Base-by-base conservation (phyloP, 345 rosid genomes). In the Salix dunnii region DNA sequence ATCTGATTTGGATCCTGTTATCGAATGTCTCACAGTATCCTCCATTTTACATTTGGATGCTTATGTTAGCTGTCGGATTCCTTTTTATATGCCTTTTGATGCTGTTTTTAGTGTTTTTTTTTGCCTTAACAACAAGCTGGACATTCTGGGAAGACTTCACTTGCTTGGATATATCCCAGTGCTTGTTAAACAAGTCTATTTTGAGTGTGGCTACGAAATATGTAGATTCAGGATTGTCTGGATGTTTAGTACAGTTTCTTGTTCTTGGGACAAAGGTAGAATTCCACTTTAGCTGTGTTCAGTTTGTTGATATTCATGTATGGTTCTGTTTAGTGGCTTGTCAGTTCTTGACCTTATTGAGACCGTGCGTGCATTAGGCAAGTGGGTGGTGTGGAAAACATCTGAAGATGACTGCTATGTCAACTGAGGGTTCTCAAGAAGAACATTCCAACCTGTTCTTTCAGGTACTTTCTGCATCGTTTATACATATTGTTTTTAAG, bases 351-450 rank as follows among this genome's bases (percentile, higher is more conserved):
- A 38, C 63, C 72, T 40, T 28, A 17, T 67, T 72, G 72, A 62
- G 49, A 40, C 33, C 17, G 1, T 58, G 18, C 14, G 25, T 76
- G 46, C 38, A 12, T 49, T 73, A 95, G 99, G 98, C 88, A 69
- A 82, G 91, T 78, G 62, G 78, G 67, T 96, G 99, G 98, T 93
- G 94, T 78, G 83, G 89, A 68, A 93, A 93, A 79, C 99, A 96
- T 88, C 78, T 96, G 66, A 87, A 87, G 84, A 96, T 90, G 98
- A 91, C 92, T 69, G 72, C 81, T 13, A 87, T 92, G 94, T 96
- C 97, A 2, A 78, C 85, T 53, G 90, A 85, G 77, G 97, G 89
- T 72, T 93, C 94, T 64, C 98, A 91, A 83, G 99, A 96, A 82
- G 94, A 90, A 70, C 99, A 96, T 86, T 79, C 83, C 58, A 78